Base-by-base conservation (phyloP, 2,329 filamentous ascomycete genomes). In the Colletotrichum sp. region DNA sequence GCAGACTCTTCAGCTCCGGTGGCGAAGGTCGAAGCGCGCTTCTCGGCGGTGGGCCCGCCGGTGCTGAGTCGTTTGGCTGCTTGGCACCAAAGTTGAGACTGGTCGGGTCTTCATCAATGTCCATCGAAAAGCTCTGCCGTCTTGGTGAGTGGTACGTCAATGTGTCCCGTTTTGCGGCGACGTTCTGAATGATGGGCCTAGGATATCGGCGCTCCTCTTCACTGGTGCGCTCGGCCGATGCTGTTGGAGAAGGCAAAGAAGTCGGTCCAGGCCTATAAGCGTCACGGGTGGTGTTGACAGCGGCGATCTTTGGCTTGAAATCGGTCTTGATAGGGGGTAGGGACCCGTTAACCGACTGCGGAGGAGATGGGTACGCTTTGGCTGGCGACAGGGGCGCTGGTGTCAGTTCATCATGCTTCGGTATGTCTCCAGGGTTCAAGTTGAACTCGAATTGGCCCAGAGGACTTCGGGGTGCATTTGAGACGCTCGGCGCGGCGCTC, bases 161-260 rank as follows among this genome's bases (percentile, higher is more conserved):
- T 2, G 89, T 90, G 59, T 91, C 89, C 36, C 89, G 87, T 80
- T 87, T 89, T 5, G 89, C 88, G n/a, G 80, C 78, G 1, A 90
- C 87, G 59, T 87, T 87, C 39, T 86, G 87, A 52, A 91, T 87
- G 6, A 89, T 82, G 2, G 89, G 88, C 32, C 82, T 78, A 36
- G 80, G 73, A 81, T 84, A 79, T 73, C 80, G 79, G 2, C 79
- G 78, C n/a, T 79, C 78, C 44, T 89, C 86, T 59, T 87, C 86
- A 72, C 86, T 85, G 3, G 83, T 83, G 15, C 83, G 83, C n/a
- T 81, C 82, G 6, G 82, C 82, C 2, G 87, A 88, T 3, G 83
- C 80, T 7, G 85, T 83, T 2, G 88, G 88, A 5, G 87, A 89
- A 2, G 88, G 87, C 1, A 88, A 81, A 9, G 85, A 81, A 11